A percentile compares a stretch with the other conserved stretches of the same genome.
Evolutionary conservation across 805 yeast genomes (phyloP).

Genomic region (Wickerhamia fluorescens): DNA sequence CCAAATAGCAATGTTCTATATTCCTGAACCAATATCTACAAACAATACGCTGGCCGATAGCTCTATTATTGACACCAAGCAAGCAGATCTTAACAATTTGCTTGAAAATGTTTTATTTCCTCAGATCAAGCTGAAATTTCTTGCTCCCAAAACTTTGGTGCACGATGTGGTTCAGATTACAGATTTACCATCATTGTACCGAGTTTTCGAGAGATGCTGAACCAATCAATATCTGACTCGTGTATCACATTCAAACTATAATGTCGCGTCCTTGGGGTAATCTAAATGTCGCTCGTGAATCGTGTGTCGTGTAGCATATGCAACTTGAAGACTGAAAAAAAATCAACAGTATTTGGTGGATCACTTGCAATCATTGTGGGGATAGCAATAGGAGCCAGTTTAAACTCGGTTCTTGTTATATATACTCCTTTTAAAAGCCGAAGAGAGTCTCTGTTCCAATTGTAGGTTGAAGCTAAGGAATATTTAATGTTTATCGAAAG

Average conservation of each 20-base stretch:
- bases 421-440: too few relatives aligned
- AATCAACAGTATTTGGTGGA: too few relatives aligned
- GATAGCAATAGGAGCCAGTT: too few relatives aligned
- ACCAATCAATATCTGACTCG: conserved; percentile 1
- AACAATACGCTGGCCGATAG: conserved; percentile 1
- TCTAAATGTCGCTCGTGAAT: too few relatives aligned
- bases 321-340: too few relatives aligned
- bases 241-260: conserved; percentile 1
- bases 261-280: too few relatives aligned
- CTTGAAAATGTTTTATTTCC: conserved; percentile 65
- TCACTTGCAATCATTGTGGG: too few relatives aligned
- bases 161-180: conserved; percentile 76
- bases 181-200: conserved; percentile 82
- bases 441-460: too few relatives aligned
- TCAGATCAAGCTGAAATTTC: conserved; percentile 48
- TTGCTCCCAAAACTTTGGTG: conserved; percentile 52
- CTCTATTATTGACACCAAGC: conserved; percentile 10
- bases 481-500: too few relatives aligned
- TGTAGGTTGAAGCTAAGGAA: too few relatives aligned
- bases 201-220: conserved; percentile 87
- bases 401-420: too few relatives aligned
- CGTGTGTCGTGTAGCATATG: too few relatives aligned
- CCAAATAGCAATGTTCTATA: conserved; percentile 66
- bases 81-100: conserved; percentile 8
- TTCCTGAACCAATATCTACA: conserved; percentile 46